Evolutionary conservation across 768 basidiomycete genomes (phyloP).

Genomic region (Macrolepiota fuliginosa): DNA sequence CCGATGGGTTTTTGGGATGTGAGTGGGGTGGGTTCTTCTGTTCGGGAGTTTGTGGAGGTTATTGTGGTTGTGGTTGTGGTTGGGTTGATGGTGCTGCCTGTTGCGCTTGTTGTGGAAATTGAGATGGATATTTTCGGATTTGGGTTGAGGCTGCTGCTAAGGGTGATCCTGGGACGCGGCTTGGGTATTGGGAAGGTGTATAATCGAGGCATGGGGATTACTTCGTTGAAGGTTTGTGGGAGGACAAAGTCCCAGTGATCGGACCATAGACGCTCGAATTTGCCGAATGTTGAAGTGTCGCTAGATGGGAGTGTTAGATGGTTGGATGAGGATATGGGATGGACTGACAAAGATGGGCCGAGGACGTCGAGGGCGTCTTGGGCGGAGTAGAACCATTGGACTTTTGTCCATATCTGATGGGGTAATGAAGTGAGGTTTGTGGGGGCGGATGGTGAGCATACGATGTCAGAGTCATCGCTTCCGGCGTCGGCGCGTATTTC

Average conservation of each 20-base stretch:
- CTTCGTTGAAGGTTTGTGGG: conserved; percentile 45
- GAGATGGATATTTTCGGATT: not conserved
- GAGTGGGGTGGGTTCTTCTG: not conserved
- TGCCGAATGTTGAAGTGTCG: conserved; percentile 34
- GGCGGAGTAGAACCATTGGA: conserved; percentile 57
- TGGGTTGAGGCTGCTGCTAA: not conserved
- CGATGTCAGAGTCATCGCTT: conserved; percentile 25
- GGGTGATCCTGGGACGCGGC: not conserved
- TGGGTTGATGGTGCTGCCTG: not conserved
- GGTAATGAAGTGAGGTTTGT: no score
- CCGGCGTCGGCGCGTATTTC: conserved; percentile 38
- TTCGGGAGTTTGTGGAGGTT: conserved; percentile 28
- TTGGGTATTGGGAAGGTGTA: not conserved
- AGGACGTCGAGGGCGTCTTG: conserved; percentile 41
- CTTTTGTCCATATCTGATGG: conserved; percentile 47
- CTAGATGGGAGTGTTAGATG: conserved; percentile 24
- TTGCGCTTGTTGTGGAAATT: conserved; percentile 19
- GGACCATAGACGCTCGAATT: conserved; percentile 48
- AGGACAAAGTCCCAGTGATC: conserved; percentile 48
- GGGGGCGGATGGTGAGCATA: conserved; percentile 25
- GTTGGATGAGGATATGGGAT: not conserved
- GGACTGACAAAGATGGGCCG: conserved; percentile 46
- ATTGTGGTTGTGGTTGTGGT: no score
- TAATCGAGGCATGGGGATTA: not conserved
- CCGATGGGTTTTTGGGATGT: conserved; percentile 40